Conservation (phyloP, 257 asterid genomes). For the Leptodermis oblonga region DNA sequence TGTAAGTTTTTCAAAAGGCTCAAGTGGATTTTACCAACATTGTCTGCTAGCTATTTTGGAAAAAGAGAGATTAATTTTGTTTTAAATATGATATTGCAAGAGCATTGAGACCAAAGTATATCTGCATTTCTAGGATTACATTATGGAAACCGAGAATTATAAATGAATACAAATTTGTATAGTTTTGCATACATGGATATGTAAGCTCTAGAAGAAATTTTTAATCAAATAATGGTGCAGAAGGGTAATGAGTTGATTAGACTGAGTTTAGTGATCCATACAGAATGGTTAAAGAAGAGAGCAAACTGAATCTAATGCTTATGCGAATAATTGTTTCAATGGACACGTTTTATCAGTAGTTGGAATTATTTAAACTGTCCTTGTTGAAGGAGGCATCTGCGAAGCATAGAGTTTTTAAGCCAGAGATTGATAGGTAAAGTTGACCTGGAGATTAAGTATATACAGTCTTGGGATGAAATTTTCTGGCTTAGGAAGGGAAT, state of each 20-base stretch:
- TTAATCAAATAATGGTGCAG: background rate
- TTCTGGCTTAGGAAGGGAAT: background rate
- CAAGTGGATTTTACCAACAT: background rate
- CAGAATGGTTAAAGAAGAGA: background rate
- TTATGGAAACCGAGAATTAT: background rate
- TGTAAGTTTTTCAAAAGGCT: slow-evolving; percentile 77
- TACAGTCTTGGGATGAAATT: background rate
- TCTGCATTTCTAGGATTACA: background rate
- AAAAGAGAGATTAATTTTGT: slow-evolving; percentile 5
- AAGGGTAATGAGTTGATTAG: background rate
- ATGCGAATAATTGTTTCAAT: background rate
- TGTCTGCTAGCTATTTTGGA: background rate
- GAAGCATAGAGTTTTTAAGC: too few species aligned
- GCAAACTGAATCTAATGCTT: background rate
- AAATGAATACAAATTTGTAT: background rate
- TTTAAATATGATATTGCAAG: slow-evolving; percentile 1
- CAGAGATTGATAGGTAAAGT: background rate
- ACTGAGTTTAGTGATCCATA: background rate
- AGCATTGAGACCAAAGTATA: background rate
- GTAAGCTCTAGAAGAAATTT: background rate
- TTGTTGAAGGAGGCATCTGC: too few species aligned
- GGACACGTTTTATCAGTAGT: too few species aligned
- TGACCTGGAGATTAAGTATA: background rate
- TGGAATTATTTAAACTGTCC: too few species aligned
- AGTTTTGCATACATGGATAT: background rate